These are phyloP conservation scores for Floccularia luteovirens DNA, from an alignment of 768 basidiomycete species.

Conservation along the genomic window DNA sequence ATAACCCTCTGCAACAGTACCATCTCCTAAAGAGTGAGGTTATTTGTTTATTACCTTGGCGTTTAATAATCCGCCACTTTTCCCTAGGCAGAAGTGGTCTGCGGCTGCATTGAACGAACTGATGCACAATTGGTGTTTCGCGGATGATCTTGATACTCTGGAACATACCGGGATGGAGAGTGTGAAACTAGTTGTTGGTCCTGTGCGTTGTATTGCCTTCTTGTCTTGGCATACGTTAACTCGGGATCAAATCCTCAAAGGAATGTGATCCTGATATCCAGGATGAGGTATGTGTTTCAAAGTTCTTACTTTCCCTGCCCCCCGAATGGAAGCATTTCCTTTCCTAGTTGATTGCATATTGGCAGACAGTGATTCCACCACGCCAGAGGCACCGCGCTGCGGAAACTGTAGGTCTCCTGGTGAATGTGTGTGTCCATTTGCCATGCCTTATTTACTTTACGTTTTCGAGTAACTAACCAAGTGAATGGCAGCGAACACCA, in stretches of 20 bases:
- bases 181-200: constrained; percentile 44
- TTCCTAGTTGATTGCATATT: constrained; percentile 55
- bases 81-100: constrained; percentile 51
- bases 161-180: constrained; percentile 61
- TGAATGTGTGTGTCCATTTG: constrained; percentile 41
- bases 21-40: constrained; percentile 59
- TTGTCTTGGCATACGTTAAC: too few relatives aligned
- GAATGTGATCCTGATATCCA: constrained; percentile 46
- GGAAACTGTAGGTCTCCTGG: constrained; percentile 45
- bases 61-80: constrained; percentile 4
- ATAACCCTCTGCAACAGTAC: constrained; percentile 63
- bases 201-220: constrained; percentile 37
- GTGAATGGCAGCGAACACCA: constrained; percentile 40
- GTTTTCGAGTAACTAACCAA: constrained; percentile 1
- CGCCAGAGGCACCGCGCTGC: constrained; percentile 40
- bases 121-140: constrained; percentile 53
- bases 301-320: constrained; percentile 1
- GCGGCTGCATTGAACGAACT: constrained; percentile 60
- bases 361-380: constrained; percentile 53
- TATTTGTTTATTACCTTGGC: constrained; percentile 3
- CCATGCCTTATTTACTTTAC: background rate
- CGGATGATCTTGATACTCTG: constrained; percentile 58
- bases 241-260: constrained; percentile 18
- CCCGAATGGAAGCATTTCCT: constrained; percentile 2
- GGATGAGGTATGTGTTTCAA: constrained; percentile 48